These are phyloP conservation scores for Pelargonium cotyledonis DNA, from an alignment of 441 rosid genomes.

Conservation along the genomic window DNA sequence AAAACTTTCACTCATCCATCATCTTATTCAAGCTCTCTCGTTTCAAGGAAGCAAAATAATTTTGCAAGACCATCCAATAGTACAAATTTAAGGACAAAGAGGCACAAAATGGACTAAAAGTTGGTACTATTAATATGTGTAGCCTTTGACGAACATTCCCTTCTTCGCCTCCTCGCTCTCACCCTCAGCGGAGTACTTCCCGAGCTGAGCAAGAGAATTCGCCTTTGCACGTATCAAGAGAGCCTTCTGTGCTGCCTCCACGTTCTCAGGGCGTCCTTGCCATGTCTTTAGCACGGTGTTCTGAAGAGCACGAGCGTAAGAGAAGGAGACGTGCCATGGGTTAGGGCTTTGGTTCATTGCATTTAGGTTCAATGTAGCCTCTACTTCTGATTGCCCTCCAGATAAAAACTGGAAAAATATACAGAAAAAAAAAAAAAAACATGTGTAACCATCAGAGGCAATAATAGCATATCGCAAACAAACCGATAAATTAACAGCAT, in stretches of 20 bases:
- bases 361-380: slow-evolving; percentile 83
- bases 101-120: neutral
- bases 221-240: slow-evolving; percentile 95
- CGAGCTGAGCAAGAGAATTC: slow-evolving; percentile 93
- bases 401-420: slow-evolving; percentile 66
- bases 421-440: no score
- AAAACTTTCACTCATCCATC: neutral
- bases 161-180: slow-evolving; percentile 92
- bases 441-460: neutral
- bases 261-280: slow-evolving; percentile 82
- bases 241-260: slow-evolving; percentile 78
- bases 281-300: slow-evolving; percentile 94
- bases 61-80: neutral
- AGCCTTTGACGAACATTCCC: slow-evolving; percentile 98
- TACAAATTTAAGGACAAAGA: neutral
- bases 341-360: slow-evolving; percentile 97
- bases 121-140: slow-evolving; percentile 61
- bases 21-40: slow-evolving; percentile 3
- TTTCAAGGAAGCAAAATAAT: neutral
- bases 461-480: neutral
- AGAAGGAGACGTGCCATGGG: slow-evolving; percentile 99
- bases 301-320: slow-evolving; percentile 94
- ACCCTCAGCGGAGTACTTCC: slow-evolving; percentile 76
- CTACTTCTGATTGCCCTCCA: slow-evolving; percentile 94
- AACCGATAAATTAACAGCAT: neutral